Evolutionary conservation across 257 asterid genomes (phyloP).

Genomic region (Fraxinus excelsior): DNA sequence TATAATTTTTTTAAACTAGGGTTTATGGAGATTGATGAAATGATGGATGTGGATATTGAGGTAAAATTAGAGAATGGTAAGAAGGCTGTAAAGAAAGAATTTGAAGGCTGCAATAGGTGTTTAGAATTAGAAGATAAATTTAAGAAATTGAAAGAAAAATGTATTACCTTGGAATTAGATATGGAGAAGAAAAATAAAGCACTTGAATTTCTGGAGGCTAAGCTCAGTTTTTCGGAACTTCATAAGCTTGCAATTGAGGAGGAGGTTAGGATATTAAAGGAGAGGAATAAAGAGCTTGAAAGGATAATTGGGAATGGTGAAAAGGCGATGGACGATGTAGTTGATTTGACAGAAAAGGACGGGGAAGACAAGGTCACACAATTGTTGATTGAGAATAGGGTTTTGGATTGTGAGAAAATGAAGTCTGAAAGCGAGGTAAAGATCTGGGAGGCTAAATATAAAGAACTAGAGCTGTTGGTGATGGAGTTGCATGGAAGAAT

Average conservation of each 20-base stretch:
- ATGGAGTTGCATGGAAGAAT: conserved; percentile 37
- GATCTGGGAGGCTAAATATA: conserved; percentile 50
- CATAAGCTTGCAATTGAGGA: conserved; percentile 24
- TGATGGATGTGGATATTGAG: background rate
- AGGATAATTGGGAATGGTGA: conserved; percentile 22
- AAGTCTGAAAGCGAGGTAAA: conserved; percentile 46
- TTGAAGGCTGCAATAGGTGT: conserved; percentile 30
- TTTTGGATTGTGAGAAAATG: conserved; percentile 53
- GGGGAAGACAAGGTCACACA: conserved; percentile 29
- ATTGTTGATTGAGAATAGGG: conserved; percentile 54
- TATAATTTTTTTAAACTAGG: conserved; percentile 2
- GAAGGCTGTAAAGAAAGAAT: conserved; percentile 17
- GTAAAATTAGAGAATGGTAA: background rate
- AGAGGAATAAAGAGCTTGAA: conserved; percentile 42
- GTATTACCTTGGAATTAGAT: conserved; percentile 29
- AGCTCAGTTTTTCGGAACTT: conserved; percentile 22
- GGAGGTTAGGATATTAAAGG: conserved; percentile 37
- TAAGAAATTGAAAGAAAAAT: conserved; percentile 26
- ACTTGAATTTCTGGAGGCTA: conserved; percentile 29
- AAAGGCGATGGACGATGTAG: background rate
- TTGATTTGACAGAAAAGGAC: conserved; percentile 26
- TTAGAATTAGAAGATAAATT: conserved; percentile 34
- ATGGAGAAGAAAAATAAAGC: conserved; percentile 26
- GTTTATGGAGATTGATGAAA: conserved; percentile 18
- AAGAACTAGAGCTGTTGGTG: conserved; percentile 44